These are phyloP conservation scores for Tephrocybe rancida DNA, from an alignment of 768 basidiomycete species.

Conservation along the genomic window DNA sequence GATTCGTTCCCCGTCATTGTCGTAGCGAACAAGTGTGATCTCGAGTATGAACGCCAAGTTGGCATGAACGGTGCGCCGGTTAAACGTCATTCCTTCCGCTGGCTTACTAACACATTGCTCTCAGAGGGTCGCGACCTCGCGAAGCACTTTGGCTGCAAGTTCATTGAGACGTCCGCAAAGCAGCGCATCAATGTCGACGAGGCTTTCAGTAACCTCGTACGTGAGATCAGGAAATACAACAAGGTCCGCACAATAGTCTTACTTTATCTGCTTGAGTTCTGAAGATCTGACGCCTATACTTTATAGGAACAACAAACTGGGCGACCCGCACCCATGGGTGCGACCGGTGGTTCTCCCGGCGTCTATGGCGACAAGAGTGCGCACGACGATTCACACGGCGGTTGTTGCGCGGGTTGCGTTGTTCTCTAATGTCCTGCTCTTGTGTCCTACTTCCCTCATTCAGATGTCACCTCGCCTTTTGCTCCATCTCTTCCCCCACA, in stretches of 20 bases:
- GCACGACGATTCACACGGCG: conserved; percentile 52
- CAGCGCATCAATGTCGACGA: conserved; percentile 97
- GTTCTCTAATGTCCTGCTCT: conserved; percentile 42
- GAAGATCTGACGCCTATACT: conserved; percentile 9
- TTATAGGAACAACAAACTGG: conserved; percentile 77
- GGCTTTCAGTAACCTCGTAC: conserved; percentile 90
- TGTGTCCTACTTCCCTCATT: conserved; percentile 6
- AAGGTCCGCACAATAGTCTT: conserved; percentile 53
- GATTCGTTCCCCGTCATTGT: conserved; percentile 95
- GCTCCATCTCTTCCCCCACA: conserved; percentile 29
- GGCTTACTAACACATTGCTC: neutral
- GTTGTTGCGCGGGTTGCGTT: conserved; percentile 74
- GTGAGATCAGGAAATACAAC: conserved; percentile 93
- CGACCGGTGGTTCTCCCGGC: conserved; percentile 44
- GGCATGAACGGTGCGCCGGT: conserved; percentile 78
- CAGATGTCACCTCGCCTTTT: neutral
- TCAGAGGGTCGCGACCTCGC: conserved; percentile 97
- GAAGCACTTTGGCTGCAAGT: conserved; percentile 91
- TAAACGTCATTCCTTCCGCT: neutral
- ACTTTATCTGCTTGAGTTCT: neutral
- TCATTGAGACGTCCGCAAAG: conserved; percentile 96
- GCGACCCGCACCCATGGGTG: conserved; percentile 58
- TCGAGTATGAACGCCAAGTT: conserved; percentile 95
- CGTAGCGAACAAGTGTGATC: conserved; percentile 97
- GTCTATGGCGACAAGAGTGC: conserved; percentile 50